Base-by-base conservation (phyloP, 73 alveolate genomes). In the Tetrahymena borealis region DNA sequence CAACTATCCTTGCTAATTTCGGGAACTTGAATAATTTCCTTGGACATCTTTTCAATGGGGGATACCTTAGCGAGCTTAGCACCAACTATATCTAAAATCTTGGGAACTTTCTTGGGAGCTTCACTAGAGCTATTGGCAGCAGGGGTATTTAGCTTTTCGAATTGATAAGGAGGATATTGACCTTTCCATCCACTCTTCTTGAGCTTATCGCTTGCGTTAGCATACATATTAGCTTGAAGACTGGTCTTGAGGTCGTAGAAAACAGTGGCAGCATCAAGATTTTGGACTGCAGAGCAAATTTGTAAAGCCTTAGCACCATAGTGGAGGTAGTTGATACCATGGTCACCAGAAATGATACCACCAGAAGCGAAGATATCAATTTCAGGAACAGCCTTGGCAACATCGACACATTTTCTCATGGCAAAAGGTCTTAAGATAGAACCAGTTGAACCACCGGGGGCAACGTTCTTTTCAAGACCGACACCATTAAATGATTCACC, bases 401-500 rank as follows among this genome's bases (percentile, higher is more conserved):
- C 97, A 40, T 94, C 97, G 16, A 95, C 90, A 37, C 96, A 92
- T 43, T 94, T 94, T 93, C 97, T 94, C 78, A 94, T 38, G 2
- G 97, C 96, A 20, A 94, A 92, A 32, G 97, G 97, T 79, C 97
- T 92, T 28, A 94, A 42, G 40, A 94, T 90, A 18, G 97, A 93
- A 36, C 97, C 97, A 33, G 96, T 92, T 13, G 96, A 91, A 39
- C 97, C 97, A 90, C 97, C 97, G 31, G 95, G 90, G n/a, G 97
- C 91, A 28, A 78, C 90, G 40, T 94, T 91, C 32, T 90, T 92
- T 32, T 78, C 96, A 31, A 33, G 40, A 7, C 97, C 97, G 11
- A 94, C 97, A 15, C 94, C 96, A 15, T 78, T 41, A 42, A 78
- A 60, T 31, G 97, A 95, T 35, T 93, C 95, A 8, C 97, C 97